Base-by-base conservation (phyloP, 257 asterid species). In the Lantana camara region DNA sequence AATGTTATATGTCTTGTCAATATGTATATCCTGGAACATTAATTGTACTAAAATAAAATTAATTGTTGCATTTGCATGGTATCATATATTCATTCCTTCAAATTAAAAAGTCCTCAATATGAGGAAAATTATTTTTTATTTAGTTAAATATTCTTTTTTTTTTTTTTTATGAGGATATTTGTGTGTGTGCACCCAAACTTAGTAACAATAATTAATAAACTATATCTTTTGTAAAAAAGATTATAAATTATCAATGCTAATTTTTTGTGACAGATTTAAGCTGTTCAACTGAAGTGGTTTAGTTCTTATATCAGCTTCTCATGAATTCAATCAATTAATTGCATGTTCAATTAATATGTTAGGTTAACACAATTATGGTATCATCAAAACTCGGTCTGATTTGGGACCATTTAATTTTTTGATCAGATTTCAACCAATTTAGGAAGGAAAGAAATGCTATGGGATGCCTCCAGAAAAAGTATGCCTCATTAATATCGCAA, bases 1-100 rank as follows among this genome's bases (percentile, higher is more conserved):
- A 44, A 66, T 59, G 69, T 60, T 9, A 22, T 52, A 7, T 66
- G 77, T 73, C 73, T 21, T 66, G 69, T 66, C 66, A 16, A 42
- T 27, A 16, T 42, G 60, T 32, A 72, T 50, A 35, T 16, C 4
- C 21, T 35, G 52, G 19, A 50, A 35, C 68, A 65, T 58, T 72
- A 27, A 49, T 41, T 38, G 50, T 60, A 47, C 56, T 9, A 37
- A 17, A 27, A 60, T 50, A 60, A 47, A 45, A 13, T 1, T 12
- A 12, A 2, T n/a, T 6, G 4, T 21, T 51, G 44, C 32, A 48
- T 23, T 59, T 56, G 29, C 19, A 61, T 19, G 19, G 35, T 22
- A n/a, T n/a, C n/a, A n/a, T n/a, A n/a, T n/a, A n/a, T n/a, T n/a
- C n/a, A n/a, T n/a, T n/a, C n/a, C n/a, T n/a, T n/a, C n/a, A n/a